Conservation (phyloP, 257 asterid genomes). For the Przewalskia tangutica region DNA sequence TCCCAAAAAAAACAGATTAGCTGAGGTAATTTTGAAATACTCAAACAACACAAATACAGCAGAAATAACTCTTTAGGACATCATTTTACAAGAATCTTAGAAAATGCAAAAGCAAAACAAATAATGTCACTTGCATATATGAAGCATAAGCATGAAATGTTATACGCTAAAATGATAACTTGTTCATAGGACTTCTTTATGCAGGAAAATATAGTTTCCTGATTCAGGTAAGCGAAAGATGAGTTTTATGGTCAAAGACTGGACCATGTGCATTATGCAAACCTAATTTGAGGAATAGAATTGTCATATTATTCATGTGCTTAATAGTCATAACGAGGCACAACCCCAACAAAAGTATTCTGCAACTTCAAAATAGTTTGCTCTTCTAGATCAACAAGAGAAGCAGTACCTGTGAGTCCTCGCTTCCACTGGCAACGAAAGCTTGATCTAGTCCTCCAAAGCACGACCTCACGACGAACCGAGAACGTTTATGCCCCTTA, state of each 20-base stretch:
- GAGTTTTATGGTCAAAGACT: neutral
- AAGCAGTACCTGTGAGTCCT: slow-evolving; percentile 72
- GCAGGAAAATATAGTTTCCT: neutral
- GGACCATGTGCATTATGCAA: neutral
- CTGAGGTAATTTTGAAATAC: neutral
- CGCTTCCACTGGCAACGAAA: slow-evolving; percentile 92
- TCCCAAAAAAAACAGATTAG: neutral
- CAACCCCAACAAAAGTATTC: neutral
- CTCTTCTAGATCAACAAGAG: slow-evolving; percentile 3
- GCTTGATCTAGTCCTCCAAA: slow-evolving; percentile 81
- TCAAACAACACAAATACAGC: neutral
- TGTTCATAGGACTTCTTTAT: neutral
- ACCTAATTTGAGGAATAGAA: neutral
- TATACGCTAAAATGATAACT: neutral
- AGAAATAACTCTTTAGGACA: neutral
- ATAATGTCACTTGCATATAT: neutral
- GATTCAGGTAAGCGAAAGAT: neutral
- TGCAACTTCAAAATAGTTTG: neutral
- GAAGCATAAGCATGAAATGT: slow-evolving; percentile 1
- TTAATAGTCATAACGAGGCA: neutral
- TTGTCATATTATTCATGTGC: neutral
- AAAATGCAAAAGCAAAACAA: neutral
- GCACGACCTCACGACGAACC: slow-evolving; percentile 79
- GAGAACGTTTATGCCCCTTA: slow-evolving; percentile 81
- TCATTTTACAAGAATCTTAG: neutral